Evolutionary conservation across 345 rosid genomes (phyloP), one percentile per base, ranked within the genome.

Genomic region (Passiflora organensis): DNA sequence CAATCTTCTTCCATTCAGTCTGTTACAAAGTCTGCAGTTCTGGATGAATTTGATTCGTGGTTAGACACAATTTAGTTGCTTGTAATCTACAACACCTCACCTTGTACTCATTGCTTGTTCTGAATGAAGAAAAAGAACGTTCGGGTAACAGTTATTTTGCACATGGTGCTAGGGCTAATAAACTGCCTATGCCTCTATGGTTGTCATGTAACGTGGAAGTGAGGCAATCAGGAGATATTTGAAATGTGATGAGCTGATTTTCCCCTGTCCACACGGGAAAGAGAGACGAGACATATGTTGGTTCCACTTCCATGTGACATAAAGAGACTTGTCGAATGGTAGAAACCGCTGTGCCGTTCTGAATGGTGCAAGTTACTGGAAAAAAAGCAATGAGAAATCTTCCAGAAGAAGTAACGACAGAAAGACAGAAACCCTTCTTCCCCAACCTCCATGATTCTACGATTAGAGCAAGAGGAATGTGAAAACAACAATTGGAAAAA

Each of bases 11-110:
- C 71, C 1, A 72, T 81, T 1, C 44, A 55, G 2, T 58, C 75
- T 15, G 74, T 56, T 38, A 43, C 74, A 1, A 80, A 72, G 55
- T 78, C 91, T 4, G 58, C 70, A 67, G 80, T 72, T 48, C 69
- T 85, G 70, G 84, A 83, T 52, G 96, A 91, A 68, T 91, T 87
- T 73, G 84, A 82, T 67, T 85, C 91, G 12, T 91, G 94, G 97
- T 76, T 83, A 25, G 96, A 87, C 51, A 80, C 89, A 13, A 69
- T 91, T 51, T 83, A 70, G 77, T 66, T 6, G n/a, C 38, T 38
- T 44, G 48, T 44, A 24, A 21, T 12, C 16, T 17, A 45, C 42
- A 61, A 51, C 23, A 37, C 46, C 17, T 25, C 38, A 58, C 20
- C 42, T 1, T 49, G 51, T 55, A 70, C 50, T 37, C 23, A n/a